A percentile compares a stretch with the other conserved stretches of the same genome.
Evolutionary conservation across 2,329 filamentous ascomycete genomes (phyloP).

Genomic region (Cladosporium colombiae): DNA sequence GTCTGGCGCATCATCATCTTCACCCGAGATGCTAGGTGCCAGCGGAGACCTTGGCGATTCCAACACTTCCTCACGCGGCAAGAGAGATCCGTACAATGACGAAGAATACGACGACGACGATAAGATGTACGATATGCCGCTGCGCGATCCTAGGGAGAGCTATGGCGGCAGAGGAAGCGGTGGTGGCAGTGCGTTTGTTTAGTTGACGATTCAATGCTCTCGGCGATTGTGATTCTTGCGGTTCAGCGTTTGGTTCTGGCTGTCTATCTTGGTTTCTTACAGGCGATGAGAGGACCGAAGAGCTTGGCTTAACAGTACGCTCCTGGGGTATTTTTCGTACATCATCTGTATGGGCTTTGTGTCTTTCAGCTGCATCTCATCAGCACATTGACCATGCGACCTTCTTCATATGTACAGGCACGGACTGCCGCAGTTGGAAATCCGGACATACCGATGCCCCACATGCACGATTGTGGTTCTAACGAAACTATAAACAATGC

Average conservation of each 20-base stretch:
- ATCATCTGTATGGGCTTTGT: background rate
- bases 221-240: background rate
- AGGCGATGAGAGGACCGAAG: background rate
- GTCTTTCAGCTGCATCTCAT: background rate
- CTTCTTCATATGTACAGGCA: background rate
- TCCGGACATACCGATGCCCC: background rate
- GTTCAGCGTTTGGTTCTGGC: constrained; percentile 5
- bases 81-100: constrained; percentile 24
- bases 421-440: background rate
- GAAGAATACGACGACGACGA: constrained; percentile 28
- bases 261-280: background rate
- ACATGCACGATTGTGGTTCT: background rate
- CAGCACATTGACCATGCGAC: background rate
- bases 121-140: constrained; percentile 28
- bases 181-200: constrained; percentile 24
- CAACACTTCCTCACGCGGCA: constrained; percentile 12
- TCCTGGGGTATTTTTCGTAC: background rate
- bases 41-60: constrained; percentile 29
- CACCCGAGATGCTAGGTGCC: constrained; percentile 31
- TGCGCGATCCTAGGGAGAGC: constrained; percentile 26
- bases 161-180: constrained; percentile 18
- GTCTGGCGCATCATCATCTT: constrained; percentile 29
- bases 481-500: background rate
- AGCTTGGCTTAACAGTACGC: background rate
- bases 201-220: constrained; percentile 14